phyloP scores from a whole-genome alignment of 495 filamentous ascomycete genomes.

The Tuber aestivum region DNA sequence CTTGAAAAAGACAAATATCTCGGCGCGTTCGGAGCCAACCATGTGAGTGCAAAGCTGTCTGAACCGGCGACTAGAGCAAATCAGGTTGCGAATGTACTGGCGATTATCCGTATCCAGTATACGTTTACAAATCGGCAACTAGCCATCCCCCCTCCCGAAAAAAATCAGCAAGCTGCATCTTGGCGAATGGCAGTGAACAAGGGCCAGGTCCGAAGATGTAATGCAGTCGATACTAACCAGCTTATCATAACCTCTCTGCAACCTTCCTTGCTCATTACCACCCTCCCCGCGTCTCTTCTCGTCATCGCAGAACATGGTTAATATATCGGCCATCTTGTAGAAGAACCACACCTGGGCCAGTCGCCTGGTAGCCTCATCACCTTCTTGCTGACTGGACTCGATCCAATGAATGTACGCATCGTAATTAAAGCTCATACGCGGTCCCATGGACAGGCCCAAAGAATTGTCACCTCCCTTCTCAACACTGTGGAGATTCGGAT shows the following conservation, averaged over 20 bases:
- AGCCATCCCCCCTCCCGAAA: background rate
- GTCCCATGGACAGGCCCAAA: slow-evolving; percentile 20
- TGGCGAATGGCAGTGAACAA: background rate
- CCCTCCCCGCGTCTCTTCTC: slow-evolving; percentile 34
- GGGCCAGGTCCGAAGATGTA: background rate
- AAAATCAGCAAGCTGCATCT: slow-evolving; percentile 2
- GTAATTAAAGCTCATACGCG: slow-evolving; percentile 22
- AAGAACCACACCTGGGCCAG: slow-evolving; percentile 38
- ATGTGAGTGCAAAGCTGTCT: slow-evolving; percentile 33
- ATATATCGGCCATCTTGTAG: slow-evolving; percentile 38
- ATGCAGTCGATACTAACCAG: slow-evolving; percentile 18
- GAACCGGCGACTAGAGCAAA: slow-evolving; percentile 34
- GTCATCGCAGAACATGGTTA: slow-evolving; percentile 32
- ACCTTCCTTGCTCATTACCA: slow-evolving; percentile 32
- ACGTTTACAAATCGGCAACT: slow-evolving; percentile 37
- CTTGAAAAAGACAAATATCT: slow-evolving; percentile 37
- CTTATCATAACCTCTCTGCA: slow-evolving; percentile 36
- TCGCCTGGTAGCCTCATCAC: slow-evolving; percentile 33
- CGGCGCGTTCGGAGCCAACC: slow-evolving; percentile 27
- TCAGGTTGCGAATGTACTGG: slow-evolving; percentile 35
- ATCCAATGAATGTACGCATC: slow-evolving; percentile 34
- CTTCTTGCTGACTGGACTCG: slow-evolving; percentile 23
- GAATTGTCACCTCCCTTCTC: slow-evolving; percentile 32
- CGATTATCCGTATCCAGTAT: slow-evolving; percentile 37
- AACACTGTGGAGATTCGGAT: slow-evolving; percentile 26